Evolutionary conservation across 2,329 filamentous ascomycete genomes (phyloP).

Genomic region (Blastomyces gilchristii): DNA sequence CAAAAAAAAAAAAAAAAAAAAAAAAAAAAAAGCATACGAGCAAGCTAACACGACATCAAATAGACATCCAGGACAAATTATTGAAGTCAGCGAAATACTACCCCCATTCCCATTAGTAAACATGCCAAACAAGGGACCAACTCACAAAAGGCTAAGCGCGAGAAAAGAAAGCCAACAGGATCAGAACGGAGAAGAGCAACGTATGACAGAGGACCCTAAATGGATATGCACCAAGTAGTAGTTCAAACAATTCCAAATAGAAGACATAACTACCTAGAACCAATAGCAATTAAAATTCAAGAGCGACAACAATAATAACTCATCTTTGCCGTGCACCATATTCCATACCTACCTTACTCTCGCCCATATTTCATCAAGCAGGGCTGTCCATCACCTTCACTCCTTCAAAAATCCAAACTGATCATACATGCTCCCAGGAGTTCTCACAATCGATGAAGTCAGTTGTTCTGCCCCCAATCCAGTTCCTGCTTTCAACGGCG

Average conservation of each 20-base stretch:
- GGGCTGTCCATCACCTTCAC: neutral
- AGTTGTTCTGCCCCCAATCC: conserved; percentile 4
- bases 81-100: neutral
- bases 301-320: neutral
- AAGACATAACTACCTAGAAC: neutral
- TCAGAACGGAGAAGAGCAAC: neutral
- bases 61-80: neutral
- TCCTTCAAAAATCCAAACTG: conserved; percentile 10
- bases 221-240: neutral
- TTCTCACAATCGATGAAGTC: neutral
- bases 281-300: neutral
- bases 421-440: conserved; percentile 10
- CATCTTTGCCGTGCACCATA: neutral
- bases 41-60: neutral
- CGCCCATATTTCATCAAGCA: neutral
- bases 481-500: conserved; percentile 13
- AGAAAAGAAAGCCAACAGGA: neutral
- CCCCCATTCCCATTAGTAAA: neutral
- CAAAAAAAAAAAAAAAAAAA: neutral
- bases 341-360: neutral
- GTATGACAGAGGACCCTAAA: too few species aligned
- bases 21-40: neutral
- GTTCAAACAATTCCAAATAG: neutral
- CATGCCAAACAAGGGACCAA: neutral
- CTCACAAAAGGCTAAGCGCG: too few species aligned